Evolutionary conservation across 192 early-diverging fungal genomes (phyloP).

Genomic region (Hyaloraphidium curvatum): DNA sequence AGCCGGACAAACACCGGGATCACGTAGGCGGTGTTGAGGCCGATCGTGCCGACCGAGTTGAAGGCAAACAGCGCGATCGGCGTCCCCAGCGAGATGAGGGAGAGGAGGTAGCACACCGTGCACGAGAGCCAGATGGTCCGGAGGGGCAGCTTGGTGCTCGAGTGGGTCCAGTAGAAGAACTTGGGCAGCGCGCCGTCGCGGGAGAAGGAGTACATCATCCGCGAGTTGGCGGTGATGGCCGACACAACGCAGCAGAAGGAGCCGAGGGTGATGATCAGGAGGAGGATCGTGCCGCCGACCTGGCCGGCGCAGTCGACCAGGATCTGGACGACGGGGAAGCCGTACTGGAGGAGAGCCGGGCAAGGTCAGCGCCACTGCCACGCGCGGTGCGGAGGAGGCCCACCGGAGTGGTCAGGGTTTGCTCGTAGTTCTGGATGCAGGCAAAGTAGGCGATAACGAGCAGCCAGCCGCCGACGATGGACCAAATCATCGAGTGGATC

Average conservation of each 20-base stretch:
- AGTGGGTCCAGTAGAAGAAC: conserved; percentile 16
- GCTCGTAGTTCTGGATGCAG: no score
- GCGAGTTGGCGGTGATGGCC: neutral
- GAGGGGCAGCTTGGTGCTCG: conserved; percentile 18
- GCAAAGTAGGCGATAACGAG: neutral
- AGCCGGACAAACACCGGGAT: neutral
- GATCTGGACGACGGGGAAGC: neutral
- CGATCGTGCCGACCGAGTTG: neutral
- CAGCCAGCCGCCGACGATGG: neutral
- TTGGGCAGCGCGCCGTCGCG: conserved; percentile 26
- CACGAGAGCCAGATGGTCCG: conserved; percentile 20
- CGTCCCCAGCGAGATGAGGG: no score
- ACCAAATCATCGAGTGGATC: neutral
- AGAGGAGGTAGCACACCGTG: no score
- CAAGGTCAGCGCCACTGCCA: no score
- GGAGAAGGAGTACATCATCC: conserved; percentile 26
- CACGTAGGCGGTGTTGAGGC: neutral
- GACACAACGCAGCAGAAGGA: neutral
- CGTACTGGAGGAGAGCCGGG: no score
- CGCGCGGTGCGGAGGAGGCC: no score
- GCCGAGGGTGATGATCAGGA: neutral
- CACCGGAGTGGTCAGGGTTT: no score
- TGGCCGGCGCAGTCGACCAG: neutral
- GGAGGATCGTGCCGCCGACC: neutral
- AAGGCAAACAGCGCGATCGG: no score